Evolutionary conservation across 108 stramenopile species (phyloP), one percentile per base, ranked within the genome.

Genomic region (Chaetoceros muelleri): DNA sequence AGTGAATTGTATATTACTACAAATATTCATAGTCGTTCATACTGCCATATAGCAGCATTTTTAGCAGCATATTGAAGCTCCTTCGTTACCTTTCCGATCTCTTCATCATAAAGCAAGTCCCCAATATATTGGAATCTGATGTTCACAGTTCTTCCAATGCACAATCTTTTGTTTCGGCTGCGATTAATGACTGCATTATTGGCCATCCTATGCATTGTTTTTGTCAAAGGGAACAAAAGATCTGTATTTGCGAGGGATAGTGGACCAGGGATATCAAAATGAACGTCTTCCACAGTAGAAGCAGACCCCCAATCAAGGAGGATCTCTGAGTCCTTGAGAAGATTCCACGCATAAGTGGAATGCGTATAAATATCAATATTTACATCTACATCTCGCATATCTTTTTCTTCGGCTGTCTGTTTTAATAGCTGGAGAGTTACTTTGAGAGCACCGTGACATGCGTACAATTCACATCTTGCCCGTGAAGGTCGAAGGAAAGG

Each of bases 331-430:
- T 74, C 55, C 24, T 58, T 53, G 2, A 68, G 44, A 19, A 76
- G 24, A 28, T 76, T 72, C 65, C 69, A 67, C 10, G 62, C 69
- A 45, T 74, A 80, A 8, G 63, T 66, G 2, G 75, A 76, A 46
- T 80, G 75, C 16, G 72, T 76, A 31, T 61, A 67, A 2, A 80
- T 48, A 22, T 57, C 64, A 18, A 76, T 46, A 30, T 67, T 59
- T 21, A 72, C 67, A 24, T 47, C 29, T 0, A 22, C 27, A 2
- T 62, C 61, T 19, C 50, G 29, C 7, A 64, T 30, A 7, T 62
- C 56, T 2, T 44, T n/a, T 10, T 44, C 51, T 44, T 44, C 52
- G 5, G 18, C 20, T 24, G 50, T 48, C 8, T 24, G 23, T 30
- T 58, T 51, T 31, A 80, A 22, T 19, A 65, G 61, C 48, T 55